Base-by-base conservation (phyloP, 2,329 filamentous ascomycete genomes). In the Aspergillus sojae region DNA sequence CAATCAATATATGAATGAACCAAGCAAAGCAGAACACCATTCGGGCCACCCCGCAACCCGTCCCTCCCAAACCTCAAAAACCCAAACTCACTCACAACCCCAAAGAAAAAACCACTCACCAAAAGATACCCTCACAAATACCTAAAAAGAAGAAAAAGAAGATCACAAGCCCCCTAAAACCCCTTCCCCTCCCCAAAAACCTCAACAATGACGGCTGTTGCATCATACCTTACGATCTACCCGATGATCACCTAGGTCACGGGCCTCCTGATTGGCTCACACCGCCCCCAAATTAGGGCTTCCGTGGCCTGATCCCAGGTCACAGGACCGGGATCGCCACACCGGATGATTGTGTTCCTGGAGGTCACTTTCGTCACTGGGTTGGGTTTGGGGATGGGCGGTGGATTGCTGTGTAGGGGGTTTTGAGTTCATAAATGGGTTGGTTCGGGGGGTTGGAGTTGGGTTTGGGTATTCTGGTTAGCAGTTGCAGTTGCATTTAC, bases 321-420 rank as follows among this genome's bases (percentile, higher is more conserved):
- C 52, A 55, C 34, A 55, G 52, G 52, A 55, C 52, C 30, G 52
- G 26, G 52, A 55, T 55, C 52, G 52, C 52, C 52, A 55, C 52
- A 14, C 34, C 52, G 52, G 52, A 55, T 36, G 28, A 26, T 55
- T 11, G 32, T 11, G 32, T 54, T 54, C 52, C 52, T 36, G 7
- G 39, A n/a, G 39, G 19, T 19, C n/a, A 41, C 39, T 41, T 36
- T 41, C 39, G 39, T 41, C 39, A 36, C 12, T 36, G 34, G 14
- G 5, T 7, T 5, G 5, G 14, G 6, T 12, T 11, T 12, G 34
- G 34, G 34, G 5, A 36, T 36, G 3, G 34, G 34, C 6, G 34
- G 14, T 16, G 34, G 12, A 16, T 36, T 36, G 34, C 26, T 28
- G 10, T 11, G 32, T 11, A 16, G 14, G 14, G 34, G 0, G 12